phyloP scores from a whole-genome alignment of 1,284 basidiomycete genomes.

The Rhizoctonia solani region DNA sequence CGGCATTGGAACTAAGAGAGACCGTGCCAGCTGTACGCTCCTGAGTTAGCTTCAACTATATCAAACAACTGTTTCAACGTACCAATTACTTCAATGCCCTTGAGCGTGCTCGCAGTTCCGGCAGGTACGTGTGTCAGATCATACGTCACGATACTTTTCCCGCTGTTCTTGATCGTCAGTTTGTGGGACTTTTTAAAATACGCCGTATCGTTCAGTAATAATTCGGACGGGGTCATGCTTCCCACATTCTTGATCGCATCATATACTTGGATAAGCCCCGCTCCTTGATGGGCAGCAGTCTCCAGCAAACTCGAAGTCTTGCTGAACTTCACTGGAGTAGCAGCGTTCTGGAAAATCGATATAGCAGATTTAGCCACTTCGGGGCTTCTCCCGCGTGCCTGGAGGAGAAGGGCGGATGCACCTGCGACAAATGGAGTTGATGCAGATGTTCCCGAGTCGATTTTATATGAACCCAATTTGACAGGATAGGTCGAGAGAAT shows the following conservation, averaged over 20 bases:
- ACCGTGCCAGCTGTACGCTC: constrained; percentile 32
- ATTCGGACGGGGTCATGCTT: constrained; percentile 59
- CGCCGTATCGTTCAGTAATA: constrained; percentile 72
- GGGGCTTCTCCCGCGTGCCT: constrained; percentile 55
- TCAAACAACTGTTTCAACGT: background rate
- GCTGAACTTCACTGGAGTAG: constrained; percentile 53
- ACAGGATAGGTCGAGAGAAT: constrained; percentile 63
- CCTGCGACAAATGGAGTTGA: constrained; percentile 63
- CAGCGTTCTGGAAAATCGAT: constrained; percentile 63
- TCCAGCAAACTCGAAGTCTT: constrained; percentile 58
- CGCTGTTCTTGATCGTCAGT: constrained; percentile 42
- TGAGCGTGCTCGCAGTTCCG: constrained; percentile 51
- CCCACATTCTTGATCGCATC: constrained; percentile 62
- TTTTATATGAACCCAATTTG: constrained; percentile 49
- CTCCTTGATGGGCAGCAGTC: constrained; percentile 66
- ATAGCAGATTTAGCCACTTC: constrained; percentile 51
- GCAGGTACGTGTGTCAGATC: constrained; percentile 41
- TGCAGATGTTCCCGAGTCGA: constrained; percentile 52
- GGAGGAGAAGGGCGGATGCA: constrained; percentile 63
- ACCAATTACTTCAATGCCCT: constrained; percentile 42
- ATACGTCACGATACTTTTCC: constrained; percentile 41
- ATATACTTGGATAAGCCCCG: constrained; percentile 67
- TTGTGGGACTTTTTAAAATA: constrained; percentile 45
- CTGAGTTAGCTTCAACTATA: background rate
- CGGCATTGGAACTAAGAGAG: constrained; percentile 42